phyloP scores from a whole-genome alignment of 1,139 yeast genomes.

The Hyphopichia burtonii region DNA sequence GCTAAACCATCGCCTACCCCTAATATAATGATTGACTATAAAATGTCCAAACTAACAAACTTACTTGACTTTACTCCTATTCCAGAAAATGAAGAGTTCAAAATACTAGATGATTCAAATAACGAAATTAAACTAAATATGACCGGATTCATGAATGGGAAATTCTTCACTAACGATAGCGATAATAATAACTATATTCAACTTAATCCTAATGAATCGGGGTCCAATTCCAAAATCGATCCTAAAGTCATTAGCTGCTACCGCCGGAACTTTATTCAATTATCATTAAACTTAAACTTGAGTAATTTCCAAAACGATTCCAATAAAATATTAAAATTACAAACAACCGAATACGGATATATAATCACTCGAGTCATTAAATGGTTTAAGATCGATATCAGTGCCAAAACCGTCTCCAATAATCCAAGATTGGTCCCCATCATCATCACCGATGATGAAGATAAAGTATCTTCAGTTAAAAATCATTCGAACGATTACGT shows the following conservation, averaged over 20 bases:
- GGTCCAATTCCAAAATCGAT: conserved; percentile 14
- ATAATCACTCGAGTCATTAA: conserved; percentile 36
- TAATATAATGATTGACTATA: conserved; percentile 24
- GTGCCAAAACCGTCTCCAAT: conserved; percentile 35
- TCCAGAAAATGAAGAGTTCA: conserved; percentile 18
- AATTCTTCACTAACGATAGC: conserved; percentile 42
- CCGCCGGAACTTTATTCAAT: conserved; percentile 45
- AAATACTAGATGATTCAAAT: conserved; percentile 30
- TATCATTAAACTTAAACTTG: conserved; percentile 35
- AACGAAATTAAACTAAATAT: conserved; percentile 24
- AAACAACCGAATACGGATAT: conserved; percentile 37
- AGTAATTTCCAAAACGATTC: conserved; percentile 24
- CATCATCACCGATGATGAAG: conserved; percentile 23
- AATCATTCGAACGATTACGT: conserved; percentile 13
- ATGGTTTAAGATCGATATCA: conserved; percentile 40
- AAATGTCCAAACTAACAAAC: conserved; percentile 23
- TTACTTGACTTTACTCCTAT: conserved; percentile 30
- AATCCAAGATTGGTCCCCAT: conserved; percentile 32
- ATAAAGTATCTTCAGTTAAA: conserved; percentile 9
- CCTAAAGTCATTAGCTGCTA: conserved; percentile 47
- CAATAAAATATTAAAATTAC: conserved; percentile 29
- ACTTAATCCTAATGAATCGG: conserved; percentile 2
- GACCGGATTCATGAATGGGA: conserved; percentile 42
- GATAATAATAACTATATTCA: conserved; percentile 39
- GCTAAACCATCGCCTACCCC: conserved; percentile 6